These are phyloP conservation scores for Ophidiomyces ophidiicola DNA, from an alignment of 2,329 filamentous ascomycete species.

Conservation along the genomic window DNA sequence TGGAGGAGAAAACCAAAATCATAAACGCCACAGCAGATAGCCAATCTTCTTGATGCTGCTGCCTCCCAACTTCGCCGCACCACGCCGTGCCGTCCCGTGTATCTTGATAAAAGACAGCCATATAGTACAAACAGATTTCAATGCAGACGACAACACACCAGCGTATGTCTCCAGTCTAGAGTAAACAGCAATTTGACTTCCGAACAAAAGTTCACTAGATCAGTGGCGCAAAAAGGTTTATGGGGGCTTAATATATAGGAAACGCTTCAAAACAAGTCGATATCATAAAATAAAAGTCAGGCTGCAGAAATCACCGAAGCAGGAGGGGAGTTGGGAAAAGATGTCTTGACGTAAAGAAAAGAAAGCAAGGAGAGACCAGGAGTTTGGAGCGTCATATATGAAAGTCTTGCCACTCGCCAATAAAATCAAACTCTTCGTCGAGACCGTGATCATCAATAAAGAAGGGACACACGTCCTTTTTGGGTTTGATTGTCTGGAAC, in stretches of 20 bases:
- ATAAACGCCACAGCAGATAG: constrained; percentile 12
- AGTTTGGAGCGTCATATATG: constrained; percentile 43
- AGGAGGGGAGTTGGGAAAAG: constrained; percentile 8
- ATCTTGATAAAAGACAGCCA: constrained; percentile 9
- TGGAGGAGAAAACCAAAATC: constrained; percentile 9
- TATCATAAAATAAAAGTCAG: constrained; percentile 10
- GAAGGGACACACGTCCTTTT: constrained; percentile 23
- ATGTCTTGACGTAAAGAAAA: constrained; percentile 10
- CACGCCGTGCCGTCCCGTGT: constrained; percentile 14
- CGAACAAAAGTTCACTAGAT: constrained; percentile 6
- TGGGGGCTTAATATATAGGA: constrained; percentile 1
- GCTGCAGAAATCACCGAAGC: constrained; percentile 7
- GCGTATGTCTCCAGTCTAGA: constrained; percentile 7
- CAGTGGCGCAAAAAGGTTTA: constrained; percentile 2
- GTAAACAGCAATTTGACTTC: constrained; percentile 5
- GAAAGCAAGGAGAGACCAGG: constrained; percentile 15
- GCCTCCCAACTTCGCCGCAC: constrained; percentile 12
- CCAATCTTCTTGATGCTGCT: constrained; percentile 10
- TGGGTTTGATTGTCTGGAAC: constrained; percentile 22
- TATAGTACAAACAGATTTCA: constrained; percentile 11
- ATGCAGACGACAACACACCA: constrained; percentile 12
- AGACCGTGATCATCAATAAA: constrained; percentile 39
- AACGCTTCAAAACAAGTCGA: constrained; percentile 9
- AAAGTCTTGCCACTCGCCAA: constrained; percentile 75
- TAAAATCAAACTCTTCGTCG: constrained; percentile 59